Evolutionary conservation across 352 stramenopile species (phyloP).

Genomic region (Globisporangium heterothallicum): DNA sequence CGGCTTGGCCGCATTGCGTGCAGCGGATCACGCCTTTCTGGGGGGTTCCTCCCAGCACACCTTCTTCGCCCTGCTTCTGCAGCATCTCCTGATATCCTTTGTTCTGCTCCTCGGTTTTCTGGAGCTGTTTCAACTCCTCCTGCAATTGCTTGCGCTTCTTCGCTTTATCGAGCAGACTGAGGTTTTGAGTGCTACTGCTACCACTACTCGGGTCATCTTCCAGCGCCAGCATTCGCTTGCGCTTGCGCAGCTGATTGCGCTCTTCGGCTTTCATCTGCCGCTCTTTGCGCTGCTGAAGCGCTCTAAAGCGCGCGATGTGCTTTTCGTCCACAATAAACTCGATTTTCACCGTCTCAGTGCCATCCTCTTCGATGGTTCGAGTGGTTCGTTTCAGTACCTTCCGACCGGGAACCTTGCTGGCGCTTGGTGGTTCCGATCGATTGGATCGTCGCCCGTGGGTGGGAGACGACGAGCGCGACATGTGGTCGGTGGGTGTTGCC

Average conservation of each 20-base stretch:
- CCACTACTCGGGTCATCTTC: conserved; percentile 34
- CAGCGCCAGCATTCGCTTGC: conserved; percentile 69
- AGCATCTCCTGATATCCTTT: conserved; percentile 82
- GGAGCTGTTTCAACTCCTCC: conserved; percentile 80
- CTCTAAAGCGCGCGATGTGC: conserved; percentile 60
- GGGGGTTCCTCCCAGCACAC: conserved; percentile 23
- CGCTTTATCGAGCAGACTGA: conserved; percentile 62
- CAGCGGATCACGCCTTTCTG: conserved; percentile 72
- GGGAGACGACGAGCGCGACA: conserved; percentile 63
- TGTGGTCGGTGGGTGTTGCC: conserved; percentile 55
- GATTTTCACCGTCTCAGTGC: conserved; percentile 67
- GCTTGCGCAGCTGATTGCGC: conserved; percentile 68
- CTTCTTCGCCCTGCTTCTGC: conserved; percentile 61
- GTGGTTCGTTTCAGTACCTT: conserved; percentile 77
- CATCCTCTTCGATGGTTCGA: conserved; percentile 75
- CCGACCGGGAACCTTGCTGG: conserved; percentile 30
- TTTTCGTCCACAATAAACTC: conserved; percentile 79
- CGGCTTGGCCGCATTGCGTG: conserved; percentile 71
- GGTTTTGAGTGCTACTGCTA: conserved; percentile 13
- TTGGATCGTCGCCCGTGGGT: conserved; percentile 24
- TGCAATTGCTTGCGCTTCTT: conserved; percentile 81
- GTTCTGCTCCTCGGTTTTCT: conserved; percentile 79
- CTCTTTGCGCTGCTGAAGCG: conserved; percentile 74
- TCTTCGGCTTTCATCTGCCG: conserved; percentile 66
- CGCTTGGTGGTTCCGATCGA: conserved; percentile 18